Base-by-base conservation (phyloP, 2,329 filamentous ascomycete genomes). In the Ophiostoma sp. region DNA sequence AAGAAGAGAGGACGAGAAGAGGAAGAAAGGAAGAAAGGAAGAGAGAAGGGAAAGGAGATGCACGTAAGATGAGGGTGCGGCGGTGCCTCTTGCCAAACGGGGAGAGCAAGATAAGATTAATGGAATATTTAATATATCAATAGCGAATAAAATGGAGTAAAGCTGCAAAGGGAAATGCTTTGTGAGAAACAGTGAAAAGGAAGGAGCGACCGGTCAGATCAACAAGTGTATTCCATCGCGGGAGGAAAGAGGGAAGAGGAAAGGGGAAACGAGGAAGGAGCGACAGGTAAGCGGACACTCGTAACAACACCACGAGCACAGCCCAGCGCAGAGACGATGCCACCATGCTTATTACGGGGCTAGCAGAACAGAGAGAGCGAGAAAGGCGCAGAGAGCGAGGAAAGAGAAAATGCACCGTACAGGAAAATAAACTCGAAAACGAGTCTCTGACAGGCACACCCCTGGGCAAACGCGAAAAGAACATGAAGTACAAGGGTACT, bases 11-110 rank as follows among this genome's bases (percentile, higher is more conserved):
- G 12, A 44, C 14, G 47, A 18, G 9, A 44, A 27, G 16, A 66
- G 41, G 42, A 11, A 49, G 36, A 49, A 40, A 38, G 18, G 63
- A 11, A 14, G 16, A 41, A 27, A 65, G 12, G 44, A 36, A 44
- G 47, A 14, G 18, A 60, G 52, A 58, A 14, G 40, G 18, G 36
- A 55, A 12, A 63, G 49, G 66, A 36, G 63, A n/a, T 18, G 18
- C 58, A 58, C 5, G 42, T 64, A 42, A 42, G n/a, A 45, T 64
- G 41, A 36, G 63, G n/a, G 63, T 64, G 63, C 42, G 27, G 27
- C 27, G 62, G 44, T 64, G 47, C 60, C n/a, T 64, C 41, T 36
- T 64, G 62, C 62, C 63, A n/a, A 64, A 64, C 45, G 41, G 63
- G 63, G 41, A 9, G 63, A 12, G 41, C 8, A 18, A 36, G 63